Conservation (phyloP, 2,329 filamentous ascomycete genomes). For the Rasamsonia emersonii region DNA sequence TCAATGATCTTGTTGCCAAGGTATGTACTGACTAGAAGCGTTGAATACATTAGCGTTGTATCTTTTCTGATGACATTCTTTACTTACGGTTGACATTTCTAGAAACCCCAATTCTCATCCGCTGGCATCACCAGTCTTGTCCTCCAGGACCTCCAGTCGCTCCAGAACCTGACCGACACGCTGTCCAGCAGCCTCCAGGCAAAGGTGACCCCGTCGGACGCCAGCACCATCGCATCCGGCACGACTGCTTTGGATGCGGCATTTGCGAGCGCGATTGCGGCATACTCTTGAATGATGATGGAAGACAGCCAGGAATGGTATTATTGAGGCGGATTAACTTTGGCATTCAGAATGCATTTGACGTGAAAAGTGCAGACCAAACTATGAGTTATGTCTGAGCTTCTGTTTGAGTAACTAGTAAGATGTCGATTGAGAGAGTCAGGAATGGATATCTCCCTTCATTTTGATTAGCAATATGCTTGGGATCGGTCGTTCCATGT, state of each 20-base stretch:
- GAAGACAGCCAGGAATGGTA: no score
- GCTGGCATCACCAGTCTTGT: conserved; percentile 5
- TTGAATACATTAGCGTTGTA: no score
- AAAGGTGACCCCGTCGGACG: conserved; percentile 6
- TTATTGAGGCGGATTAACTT: no score
- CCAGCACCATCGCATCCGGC: conserved; percentile 2
- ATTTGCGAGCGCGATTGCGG: conserved; percentile 6
- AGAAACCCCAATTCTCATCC: conserved; percentile 6
- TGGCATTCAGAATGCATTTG: no score
- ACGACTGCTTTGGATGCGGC: conserved; percentile 6
- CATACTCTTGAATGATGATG: no score
- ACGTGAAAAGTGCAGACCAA: no score
- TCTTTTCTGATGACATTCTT: neutral
- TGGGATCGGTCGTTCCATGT: no score
- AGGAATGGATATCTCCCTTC: no score
- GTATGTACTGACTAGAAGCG: conserved; percentile 3
- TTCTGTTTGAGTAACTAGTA: no score
- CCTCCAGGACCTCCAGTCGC: conserved; percentile 1
- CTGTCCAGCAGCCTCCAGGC: conserved; percentile 4
- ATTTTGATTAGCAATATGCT: no score
- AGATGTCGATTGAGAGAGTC: no score
- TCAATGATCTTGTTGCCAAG: conserved; percentile 6
- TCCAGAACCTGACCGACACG: conserved; percentile 5
- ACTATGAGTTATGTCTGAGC: no score
- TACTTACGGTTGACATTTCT: neutral